Base-by-base conservation (phyloP, 306 rosid genomes). In the Inga leiocalycina region DNA sequence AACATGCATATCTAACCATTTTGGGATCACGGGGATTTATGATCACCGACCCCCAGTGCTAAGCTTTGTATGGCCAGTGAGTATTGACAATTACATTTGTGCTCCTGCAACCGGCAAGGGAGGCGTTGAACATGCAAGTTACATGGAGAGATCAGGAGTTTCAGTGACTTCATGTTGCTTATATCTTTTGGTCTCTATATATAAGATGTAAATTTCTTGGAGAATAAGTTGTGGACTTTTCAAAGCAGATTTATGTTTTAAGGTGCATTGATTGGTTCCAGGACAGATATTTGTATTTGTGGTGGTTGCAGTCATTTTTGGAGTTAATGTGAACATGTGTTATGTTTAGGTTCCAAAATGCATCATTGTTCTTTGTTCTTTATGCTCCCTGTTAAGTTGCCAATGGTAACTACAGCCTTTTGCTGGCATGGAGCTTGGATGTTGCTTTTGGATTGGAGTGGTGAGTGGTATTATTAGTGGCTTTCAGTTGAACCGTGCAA, bases 161-260 rank as follows among this genome's bases (percentile, higher is more conserved):
- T 77, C 30, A 39, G 39, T 43, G 45, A 78, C 44, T 45, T 72
- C 27, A 34, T 34, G 37, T 7, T 66, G 32, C 65, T 35, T 46
- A 65, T 65, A 32, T 32, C 35, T 17, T 65, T 16, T 71, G 56
- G 57, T 81, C 77, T 79, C 24, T 43, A n/a, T 37, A 27, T 44
- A 27, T 62, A 24, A 73, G 76, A 30, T 56, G n/a, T 39, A 27
- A n/a, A 49, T 32, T 32, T 82, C 71, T 74, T 84, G 37, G 35
- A 82, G 80, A 52, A 65, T 49, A 71, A 79, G 83, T 44, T 84
- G 56, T 41, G 24, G 41, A 49, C 74, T 62, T 80, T 30, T 45
- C 66, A 48, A 71, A 9, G 20, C 24, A 74, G 65, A 81, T 22
- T 67, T 43, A 1, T 32, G 49, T 11, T 45, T 64, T 62, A 64